phyloP scores from a whole-genome alignment of 2,329 filamentous ascomycete genomes.

The Fusarium ambrosium region DNA sequence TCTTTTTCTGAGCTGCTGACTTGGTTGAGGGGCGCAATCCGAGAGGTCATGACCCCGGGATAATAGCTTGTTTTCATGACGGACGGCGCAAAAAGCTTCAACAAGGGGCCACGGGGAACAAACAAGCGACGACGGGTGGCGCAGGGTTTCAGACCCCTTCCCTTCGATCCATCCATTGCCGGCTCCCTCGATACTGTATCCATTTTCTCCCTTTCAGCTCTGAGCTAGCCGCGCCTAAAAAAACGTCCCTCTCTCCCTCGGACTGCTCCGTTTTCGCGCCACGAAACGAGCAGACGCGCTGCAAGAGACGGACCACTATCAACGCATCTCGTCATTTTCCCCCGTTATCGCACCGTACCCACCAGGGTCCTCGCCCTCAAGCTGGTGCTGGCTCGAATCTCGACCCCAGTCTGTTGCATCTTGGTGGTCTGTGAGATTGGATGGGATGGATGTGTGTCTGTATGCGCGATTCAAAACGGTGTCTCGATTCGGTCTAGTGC shows the following conservation, averaged over 20 bases:
- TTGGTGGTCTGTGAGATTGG: conserved; percentile 14
- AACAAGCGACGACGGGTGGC: conserved; percentile 14
- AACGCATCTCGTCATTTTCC: conserved; percentile 19
- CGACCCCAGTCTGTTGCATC: conserved; percentile 21
- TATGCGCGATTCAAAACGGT: conserved; percentile 30
- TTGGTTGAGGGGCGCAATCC: neutral
- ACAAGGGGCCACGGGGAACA: conserved; percentile 17
- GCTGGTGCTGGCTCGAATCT: conserved; percentile 9
- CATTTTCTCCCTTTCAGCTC: neutral
- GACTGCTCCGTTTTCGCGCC: conserved; percentile 25
- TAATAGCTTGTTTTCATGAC: conserved; percentile 23
- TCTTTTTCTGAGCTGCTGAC: conserved; percentile 14
- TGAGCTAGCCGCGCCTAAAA: neutral
- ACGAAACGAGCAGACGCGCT: conserved; percentile 7
- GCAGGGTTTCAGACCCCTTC: conserved; percentile 36
- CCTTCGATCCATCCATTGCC: neutral
- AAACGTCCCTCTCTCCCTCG: neutral
- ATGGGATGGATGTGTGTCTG: neutral
- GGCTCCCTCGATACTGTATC: neutral
- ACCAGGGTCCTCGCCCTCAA: neutral
- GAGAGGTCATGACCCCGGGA: conserved; percentile 11
- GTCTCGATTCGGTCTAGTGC: conserved; percentile 25
- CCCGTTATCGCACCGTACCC: conserved; percentile 26
- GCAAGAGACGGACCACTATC: conserved; percentile 21
- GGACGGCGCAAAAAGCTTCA: conserved; percentile 6